Evolutionary conservation across 495 filamentous ascomycete genomes (phyloP).

Genomic region (Neurospora hispaniola): DNA sequence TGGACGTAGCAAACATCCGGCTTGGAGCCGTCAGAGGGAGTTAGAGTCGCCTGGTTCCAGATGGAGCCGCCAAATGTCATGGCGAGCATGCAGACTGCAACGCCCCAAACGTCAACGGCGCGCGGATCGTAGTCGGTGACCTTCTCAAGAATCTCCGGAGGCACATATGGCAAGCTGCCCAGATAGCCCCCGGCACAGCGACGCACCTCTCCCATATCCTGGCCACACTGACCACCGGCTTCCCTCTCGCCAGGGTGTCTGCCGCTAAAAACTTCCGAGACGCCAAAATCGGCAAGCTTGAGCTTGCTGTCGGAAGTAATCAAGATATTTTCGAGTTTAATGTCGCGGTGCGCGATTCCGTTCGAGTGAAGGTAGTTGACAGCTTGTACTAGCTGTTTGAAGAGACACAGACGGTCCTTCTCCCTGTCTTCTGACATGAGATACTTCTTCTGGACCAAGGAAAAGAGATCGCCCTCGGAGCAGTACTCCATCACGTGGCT

Average conservation of each 20-base stretch:
- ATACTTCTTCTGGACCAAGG: slow-evolving; percentile 52
- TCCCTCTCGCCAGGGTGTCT: slow-evolving; percentile 59
- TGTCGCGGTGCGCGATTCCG: slow-evolving; percentile 71
- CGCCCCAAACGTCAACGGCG: slow-evolving; percentile 67
- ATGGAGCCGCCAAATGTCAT: slow-evolving; percentile 53
- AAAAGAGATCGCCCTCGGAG: slow-evolving; percentile 59
- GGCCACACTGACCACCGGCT: slow-evolving; percentile 53
- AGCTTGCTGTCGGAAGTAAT: slow-evolving; percentile 56
- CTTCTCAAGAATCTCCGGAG: slow-evolving; percentile 63
- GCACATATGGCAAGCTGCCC: slow-evolving; percentile 66
- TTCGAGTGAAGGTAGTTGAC: slow-evolving; percentile 58
- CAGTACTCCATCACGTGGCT: slow-evolving; percentile 85
- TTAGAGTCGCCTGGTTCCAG: slow-evolving; percentile 46
- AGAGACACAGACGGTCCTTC: slow-evolving; percentile 62
- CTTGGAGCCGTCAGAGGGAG: not conserved
- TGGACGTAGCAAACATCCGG: slow-evolving; percentile 40
- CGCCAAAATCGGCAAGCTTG: slow-evolving; percentile 76
- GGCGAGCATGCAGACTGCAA: slow-evolving; percentile 61
- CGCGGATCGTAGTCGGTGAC: slow-evolving; percentile 61
- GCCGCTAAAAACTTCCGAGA: slow-evolving; percentile 64
- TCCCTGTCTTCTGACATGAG: slow-evolving; percentile 48
- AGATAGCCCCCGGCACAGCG: slow-evolving; percentile 62
- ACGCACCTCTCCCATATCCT: slow-evolving; percentile 52
- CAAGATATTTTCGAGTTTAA: slow-evolving; percentile 72
- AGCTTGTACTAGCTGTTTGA: slow-evolving; percentile 68